Evolutionary conservation across 768 basidiomycete genomes (phyloP).

Genomic region (Ramaria rubella): DNA sequence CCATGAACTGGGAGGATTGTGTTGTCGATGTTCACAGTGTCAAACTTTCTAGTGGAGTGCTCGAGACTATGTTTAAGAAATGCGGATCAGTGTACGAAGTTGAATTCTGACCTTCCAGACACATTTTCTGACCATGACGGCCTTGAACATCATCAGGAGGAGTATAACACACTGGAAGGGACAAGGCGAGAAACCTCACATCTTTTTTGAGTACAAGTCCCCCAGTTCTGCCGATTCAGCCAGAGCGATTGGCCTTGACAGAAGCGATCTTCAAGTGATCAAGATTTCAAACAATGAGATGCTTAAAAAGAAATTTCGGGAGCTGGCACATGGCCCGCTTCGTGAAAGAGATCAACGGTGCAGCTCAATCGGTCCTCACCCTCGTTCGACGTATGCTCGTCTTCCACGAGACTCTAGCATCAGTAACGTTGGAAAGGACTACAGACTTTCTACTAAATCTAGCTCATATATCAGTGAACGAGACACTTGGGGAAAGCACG

Average conservation of each 20-base stretch:
- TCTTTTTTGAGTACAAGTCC: constrained; percentile 6
- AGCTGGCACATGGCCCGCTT: background rate
- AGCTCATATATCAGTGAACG: background rate
- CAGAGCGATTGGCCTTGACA: background rate
- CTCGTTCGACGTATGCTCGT: background rate
- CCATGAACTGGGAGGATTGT: constrained; percentile 3
- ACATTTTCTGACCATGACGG: background rate
- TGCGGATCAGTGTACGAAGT: constrained; percentile 10
- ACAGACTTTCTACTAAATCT: background rate
- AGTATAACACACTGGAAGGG: constrained; percentile 9
- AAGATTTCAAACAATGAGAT: constrained; percentile 7
- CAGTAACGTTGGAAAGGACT: background rate
- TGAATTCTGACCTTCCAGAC: background rate
- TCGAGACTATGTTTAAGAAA: constrained; percentile 8
- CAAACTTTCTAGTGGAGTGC: background rate
- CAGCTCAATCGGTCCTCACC: background rate
- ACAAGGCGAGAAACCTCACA: constrained; percentile 7
- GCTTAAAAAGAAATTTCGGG: constrained; percentile 8
- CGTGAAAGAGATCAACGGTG: background rate
- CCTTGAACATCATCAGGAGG: background rate
- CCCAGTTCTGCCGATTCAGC: background rate
- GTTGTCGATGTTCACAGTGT: constrained; percentile 9
- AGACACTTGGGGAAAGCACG: background rate
- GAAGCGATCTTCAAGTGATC: constrained; percentile 8
- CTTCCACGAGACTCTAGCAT: background rate